Percentiles rank a stretch among this genome's conserved stretches.
phyloP scores from a whole-genome alignment of 23 red algal genomes.

The Agarophyton chilense region DNA sequence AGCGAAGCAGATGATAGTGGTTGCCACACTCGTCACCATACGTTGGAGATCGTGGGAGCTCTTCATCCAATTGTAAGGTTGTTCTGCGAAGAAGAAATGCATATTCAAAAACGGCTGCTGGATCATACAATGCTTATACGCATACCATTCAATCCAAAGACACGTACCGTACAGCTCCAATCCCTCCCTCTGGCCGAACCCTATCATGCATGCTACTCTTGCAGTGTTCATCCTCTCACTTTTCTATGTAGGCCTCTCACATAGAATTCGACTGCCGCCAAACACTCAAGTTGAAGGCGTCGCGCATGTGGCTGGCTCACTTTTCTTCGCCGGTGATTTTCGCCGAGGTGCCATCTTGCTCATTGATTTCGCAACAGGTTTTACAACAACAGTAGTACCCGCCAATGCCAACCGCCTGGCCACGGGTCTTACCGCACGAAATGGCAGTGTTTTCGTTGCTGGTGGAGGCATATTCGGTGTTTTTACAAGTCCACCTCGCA shows the following conservation, averaged over 20 bases:
- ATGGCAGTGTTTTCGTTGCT: constrained; percentile 23
- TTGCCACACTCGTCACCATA: too few relatives aligned
- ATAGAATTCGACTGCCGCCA: not conserved
- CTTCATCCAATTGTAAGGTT: too few relatives aligned
- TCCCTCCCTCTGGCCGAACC: too few relatives aligned
- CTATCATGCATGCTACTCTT: too few relatives aligned
- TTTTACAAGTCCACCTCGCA: not conserved
- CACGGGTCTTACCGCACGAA: not conserved
- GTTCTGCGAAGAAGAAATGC: too few relatives aligned
- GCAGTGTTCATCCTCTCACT: not conserved
- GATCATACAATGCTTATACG: too few relatives aligned
- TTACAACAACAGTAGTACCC: constrained; percentile 21
- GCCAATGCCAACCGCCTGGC: not conserved
- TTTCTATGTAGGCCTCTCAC: not conserved
- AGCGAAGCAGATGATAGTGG: too few relatives aligned
- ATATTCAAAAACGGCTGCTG: too few relatives aligned
- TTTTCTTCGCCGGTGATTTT: constrained; percentile 18
- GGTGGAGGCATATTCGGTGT: constrained; percentile 23
- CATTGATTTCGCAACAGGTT: constrained; percentile 17
- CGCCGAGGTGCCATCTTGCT: not conserved
- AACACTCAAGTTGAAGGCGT: constrained; percentile 14
- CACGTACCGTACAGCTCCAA: too few relatives aligned
- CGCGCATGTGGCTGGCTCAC: constrained; percentile 22
- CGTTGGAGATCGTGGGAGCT: too few relatives aligned
- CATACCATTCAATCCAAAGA: too few relatives aligned